Base-by-base conservation (phyloP, 495 filamentous ascomycete genomes). In the Xylaria venustula region DNA sequence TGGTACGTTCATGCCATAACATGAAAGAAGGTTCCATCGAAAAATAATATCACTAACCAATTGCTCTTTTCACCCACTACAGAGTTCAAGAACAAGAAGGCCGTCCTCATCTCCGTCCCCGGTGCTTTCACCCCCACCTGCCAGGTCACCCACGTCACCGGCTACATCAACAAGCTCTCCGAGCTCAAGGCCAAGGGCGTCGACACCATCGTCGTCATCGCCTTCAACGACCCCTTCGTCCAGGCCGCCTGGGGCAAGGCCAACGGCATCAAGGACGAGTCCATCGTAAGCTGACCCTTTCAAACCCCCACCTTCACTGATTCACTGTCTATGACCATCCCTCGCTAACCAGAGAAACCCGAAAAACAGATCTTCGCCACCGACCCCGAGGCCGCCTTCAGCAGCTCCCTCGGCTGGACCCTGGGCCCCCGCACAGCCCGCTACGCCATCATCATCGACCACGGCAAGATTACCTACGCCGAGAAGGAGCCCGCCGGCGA, bases 201-300 rank as follows among this genome's bases (percentile, higher is more conserved):
- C 63, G 91, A 97, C 75, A 71, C 89, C 56, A 85, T 97, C 61
- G 82, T 90, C 60, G 87, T 93, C 70, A 90, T 96, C 64, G 90
- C 91, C 57, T 90, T 80, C 82, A 97, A 98, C 75, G 92, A 97
- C 81, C 82, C 87, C 53, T 96, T 83, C 74, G 93, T 98, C 68
- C 96, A 96, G 91, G 86, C 85, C 70, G 93, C 93, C 54, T 98
- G 93, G 93, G 89, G 87, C 72, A 97, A 96, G 85, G 93, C 92
- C 65, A 96, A 97, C 79, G 83, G 82, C 34, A 83, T 95, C 68
- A 89, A 86, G 71, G 84, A 85, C 48, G 87, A 95, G 55, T 84
- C 87, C 62, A 91, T 95, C 67, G 90, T 93, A 76, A 62, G 87
- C 50, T 49, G 30, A 44, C 22, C 14, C 26, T 11, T 20, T 14